Evolutionary conservation across 768 basidiomycete species (phyloP).

Genomic region (Cystobasidium ongulense): DNA sequence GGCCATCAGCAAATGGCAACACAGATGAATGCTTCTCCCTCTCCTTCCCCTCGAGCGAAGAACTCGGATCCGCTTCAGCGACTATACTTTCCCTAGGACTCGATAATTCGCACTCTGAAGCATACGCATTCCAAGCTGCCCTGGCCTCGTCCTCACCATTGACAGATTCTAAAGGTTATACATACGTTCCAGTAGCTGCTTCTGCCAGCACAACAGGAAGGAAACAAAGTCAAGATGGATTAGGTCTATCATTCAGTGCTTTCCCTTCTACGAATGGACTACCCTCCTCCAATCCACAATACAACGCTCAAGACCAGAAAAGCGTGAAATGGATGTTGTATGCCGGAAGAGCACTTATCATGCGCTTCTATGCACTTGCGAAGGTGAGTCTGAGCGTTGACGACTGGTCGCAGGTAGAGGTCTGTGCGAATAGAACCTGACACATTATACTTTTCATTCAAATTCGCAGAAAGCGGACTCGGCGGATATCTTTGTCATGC

Average conservation of each 20-base stretch:
- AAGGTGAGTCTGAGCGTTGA: slow-evolving; percentile 53
- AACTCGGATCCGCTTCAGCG: slow-evolving; percentile 47
- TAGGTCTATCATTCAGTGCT: slow-evolving; percentile 29
- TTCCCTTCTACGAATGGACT: slow-evolving; percentile 22
- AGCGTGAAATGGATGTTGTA: slow-evolving; percentile 83
- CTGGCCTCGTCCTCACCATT: background rate
- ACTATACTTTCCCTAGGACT: slow-evolving; percentile 39
- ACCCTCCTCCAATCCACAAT: slow-evolving; percentile 46
- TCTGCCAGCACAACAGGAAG: background rate
- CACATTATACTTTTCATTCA: background rate
- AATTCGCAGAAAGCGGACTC: slow-evolving; percentile 73
- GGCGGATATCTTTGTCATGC: slow-evolving; percentile 86
- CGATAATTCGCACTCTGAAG: slow-evolving; percentile 45
- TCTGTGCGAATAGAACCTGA: background rate
- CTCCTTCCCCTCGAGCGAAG: slow-evolving; percentile 47
- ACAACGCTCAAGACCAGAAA: slow-evolving; percentile 63
- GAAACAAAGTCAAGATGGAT: slow-evolving; percentile 20
- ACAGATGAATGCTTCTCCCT: slow-evolving; percentile 50
- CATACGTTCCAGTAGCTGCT: slow-evolving; percentile 17
- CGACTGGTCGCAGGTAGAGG: background rate
- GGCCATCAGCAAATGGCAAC: slow-evolving; percentile 49
- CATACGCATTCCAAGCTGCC: slow-evolving; percentile 12
- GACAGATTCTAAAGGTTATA: slow-evolving; percentile 17
- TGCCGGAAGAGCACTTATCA: slow-evolving; percentile 62
- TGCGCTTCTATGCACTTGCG: slow-evolving; percentile 77